Base-by-base conservation (phyloP, 805 yeast species). In the Ogataea pignaliae region DNA sequence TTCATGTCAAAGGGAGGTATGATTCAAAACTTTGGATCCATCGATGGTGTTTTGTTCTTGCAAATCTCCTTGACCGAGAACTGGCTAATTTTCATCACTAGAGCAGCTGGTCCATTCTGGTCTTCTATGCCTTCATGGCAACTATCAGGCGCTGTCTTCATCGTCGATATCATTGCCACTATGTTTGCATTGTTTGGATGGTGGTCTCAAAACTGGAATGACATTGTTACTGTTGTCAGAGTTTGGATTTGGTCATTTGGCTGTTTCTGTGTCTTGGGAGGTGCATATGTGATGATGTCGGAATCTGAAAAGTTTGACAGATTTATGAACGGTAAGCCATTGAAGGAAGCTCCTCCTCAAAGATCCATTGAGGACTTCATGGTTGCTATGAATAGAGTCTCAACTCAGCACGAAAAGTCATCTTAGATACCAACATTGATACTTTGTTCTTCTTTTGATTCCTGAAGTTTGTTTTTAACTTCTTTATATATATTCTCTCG, bases 51-150 rank as follows among this genome's bases (percentile, higher is more conserved):
- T 64, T 74, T 88, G 73, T 88, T 88, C 85, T 80, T 88, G 75
- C 88, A 88, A 76, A 88, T 88, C 65, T 86, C 96, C 47, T 81
- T 88, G 69, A 88, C 97, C 70, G 96, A 88, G 78, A 88, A 89
- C 78, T 88, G 97, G 97, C 83, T 88, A 72, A 88, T 88, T 78
- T 88, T 88, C 86, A 77, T 89, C 67, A 88, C 97, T 64, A 84
- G 97, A 79, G 96, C 96, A 66, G 85, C 81, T 70, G 97, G 97
- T 78, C 96, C 97, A 66, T 89, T 89, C 93, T 89, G 97, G 97
- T 85, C 96, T 48, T 88, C 96, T 38, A 63, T 77, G 48, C 97
- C 97, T 76, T 89, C 97, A 40, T 89, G 97, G 97, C 96, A 88
- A 78, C 81, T 88, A 74, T 59, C 93, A 61, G 95, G 95, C 76